Percentiles rank a stretch among this genome's conserved stretches.
phyloP scores from a whole-genome alignment of 2,329 filamentous ascomycete genomes.

The Aspergillus texensis region DNA sequence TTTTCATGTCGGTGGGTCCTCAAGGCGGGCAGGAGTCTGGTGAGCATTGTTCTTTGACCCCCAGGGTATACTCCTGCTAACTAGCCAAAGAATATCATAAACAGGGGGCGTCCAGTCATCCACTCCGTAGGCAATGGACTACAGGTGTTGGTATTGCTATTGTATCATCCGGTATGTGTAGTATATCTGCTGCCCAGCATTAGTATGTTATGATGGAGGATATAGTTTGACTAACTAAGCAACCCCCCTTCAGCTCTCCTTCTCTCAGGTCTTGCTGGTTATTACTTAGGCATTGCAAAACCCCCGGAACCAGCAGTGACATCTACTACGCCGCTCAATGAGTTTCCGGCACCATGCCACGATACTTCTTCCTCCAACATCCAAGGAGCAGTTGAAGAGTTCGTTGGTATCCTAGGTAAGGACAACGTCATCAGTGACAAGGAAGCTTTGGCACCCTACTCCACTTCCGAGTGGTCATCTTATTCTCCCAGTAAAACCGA shows the following conservation, averaged over 20 bases:
- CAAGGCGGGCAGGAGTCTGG: not conserved
- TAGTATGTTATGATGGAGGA: not conserved
- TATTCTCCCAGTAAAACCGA: conserved; percentile 47
- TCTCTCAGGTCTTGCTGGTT: not conserved
- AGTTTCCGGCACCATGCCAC: not conserved
- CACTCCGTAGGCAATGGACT: not conserved
- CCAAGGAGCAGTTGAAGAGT: conserved; percentile 42
- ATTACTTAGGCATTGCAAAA: not conserved
- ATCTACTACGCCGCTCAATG: not conserved
- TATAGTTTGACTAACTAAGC: not conserved
- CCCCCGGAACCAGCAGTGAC: not conserved
- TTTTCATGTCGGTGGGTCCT: not conserved
- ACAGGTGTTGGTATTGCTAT: not conserved
- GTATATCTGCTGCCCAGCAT: not conserved
- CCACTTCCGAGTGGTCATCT: conserved; percentile 66
- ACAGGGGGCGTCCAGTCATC: not conserved
- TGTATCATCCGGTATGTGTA: not conserved
- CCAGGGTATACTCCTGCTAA: not conserved
- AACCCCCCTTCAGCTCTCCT: not conserved
- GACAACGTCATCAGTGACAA: conserved; percentile 62
- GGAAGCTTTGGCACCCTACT: conserved; percentile 58
- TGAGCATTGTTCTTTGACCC: not conserved
- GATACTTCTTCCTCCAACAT: not conserved
- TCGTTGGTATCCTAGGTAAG: conserved; percentile 62
- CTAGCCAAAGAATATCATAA: not conserved